Evolutionary conservation across 1,139 yeast genomes (phyloP), one percentile per base, ranked within the genome.

Genomic region (Taphrina pruni): DNA sequence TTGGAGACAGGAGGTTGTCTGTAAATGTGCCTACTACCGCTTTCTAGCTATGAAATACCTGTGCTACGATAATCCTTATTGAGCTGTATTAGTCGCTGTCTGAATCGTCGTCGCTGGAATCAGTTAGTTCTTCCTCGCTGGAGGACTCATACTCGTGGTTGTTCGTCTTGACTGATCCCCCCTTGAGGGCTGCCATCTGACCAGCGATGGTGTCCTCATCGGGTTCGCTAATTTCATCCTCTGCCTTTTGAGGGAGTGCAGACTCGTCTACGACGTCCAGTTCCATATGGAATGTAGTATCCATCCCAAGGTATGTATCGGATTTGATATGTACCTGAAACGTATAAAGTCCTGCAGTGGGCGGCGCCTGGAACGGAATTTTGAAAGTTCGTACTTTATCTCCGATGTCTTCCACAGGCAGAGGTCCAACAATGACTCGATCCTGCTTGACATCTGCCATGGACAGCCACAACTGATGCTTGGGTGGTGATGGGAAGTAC

Each of bases 341-440:
- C 7, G 66, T 61, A 56, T 66, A 66, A 26, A 50, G 48, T 17
- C 72, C 72, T n/a, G 66, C 66, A 9, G 51, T 38, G 12, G 70
- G 70, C 8, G 72, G 72, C 12, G 70, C 72, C 32, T 66, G 72
- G 54, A 71, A 71, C 21, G 64, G 70, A 6, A 71, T 51, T 26
- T 58, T 56, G 46, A 66, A 60, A 1, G 72, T 71, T 11, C 69
- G 66, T 26, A 60, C 36, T 32, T 62, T 50, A 8, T 43, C 58
- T 5, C 70, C 69, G 38, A 71, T 58, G 21, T 62, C 69, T 11
- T 69, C 60, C 12, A 66, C 62, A 17, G 56, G 32, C 6, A 60
- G 39, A 12, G 72, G 72, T 14, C 70, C 73, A 21, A 71, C 64
- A 45, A 71, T 51, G n/a, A 71, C 61, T 39, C 72, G 61, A 54